A percentile compares a stretch with the other conserved stretches of the same genome.
phyloP scores from a whole-genome alignment of 2,329 filamentous ascomycete species.

The Zymoseptoria pseudotritici region DNA sequence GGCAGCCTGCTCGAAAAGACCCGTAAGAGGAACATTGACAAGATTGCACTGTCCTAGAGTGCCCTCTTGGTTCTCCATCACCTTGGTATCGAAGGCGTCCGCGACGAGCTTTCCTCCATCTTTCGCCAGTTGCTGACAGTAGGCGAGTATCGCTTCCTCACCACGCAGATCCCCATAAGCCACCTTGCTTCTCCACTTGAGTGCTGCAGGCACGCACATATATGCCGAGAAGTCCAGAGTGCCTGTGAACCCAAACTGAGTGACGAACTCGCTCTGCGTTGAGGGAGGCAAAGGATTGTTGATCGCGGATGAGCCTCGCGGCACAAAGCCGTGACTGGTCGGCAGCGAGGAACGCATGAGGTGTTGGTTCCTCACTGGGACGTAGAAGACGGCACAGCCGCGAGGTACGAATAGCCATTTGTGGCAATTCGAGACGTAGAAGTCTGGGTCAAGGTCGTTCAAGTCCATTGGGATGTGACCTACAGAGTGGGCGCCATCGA shows the following conservation, averaged over 20 bases:
- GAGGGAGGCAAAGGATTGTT: slow-evolving; percentile 36
- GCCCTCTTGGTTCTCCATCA: slow-evolving; percentile 59
- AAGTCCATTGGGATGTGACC: slow-evolving; percentile 72
- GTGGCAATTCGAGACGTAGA: slow-evolving; percentile 79
- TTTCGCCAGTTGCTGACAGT: slow-evolving; percentile 56
- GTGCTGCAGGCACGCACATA: slow-evolving; percentile 60
- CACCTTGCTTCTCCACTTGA: slow-evolving; percentile 55
- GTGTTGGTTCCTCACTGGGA: slow-evolving; percentile 66
- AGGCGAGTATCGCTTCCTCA: slow-evolving; percentile 60
- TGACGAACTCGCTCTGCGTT: slow-evolving; percentile 54
- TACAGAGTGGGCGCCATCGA: slow-evolving; percentile 81
- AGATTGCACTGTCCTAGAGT: slow-evolving; percentile 61
- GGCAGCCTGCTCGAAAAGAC: slow-evolving; percentile 39
- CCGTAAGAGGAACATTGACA: slow-evolving; percentile 65
- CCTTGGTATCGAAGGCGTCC: slow-evolving; percentile 57
- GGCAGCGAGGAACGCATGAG: slow-evolving; percentile 68
- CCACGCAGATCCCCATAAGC: slow-evolving; percentile 45
- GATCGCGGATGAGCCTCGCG: slow-evolving; percentile 28
- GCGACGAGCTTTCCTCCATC: slow-evolving; percentile 57
- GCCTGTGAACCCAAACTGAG: slow-evolving; percentile 58
- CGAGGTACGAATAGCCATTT: slow-evolving; percentile 84
- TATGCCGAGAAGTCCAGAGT: slow-evolving; percentile 66
- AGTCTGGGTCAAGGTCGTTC: slow-evolving; percentile 62
- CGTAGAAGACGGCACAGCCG: slow-evolving; percentile 73
- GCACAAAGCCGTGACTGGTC: slow-evolving; percentile 70